Conservation (phyloP, 2,329 filamentous ascomycete genomes). For the Claviceps digitariae region DNA sequence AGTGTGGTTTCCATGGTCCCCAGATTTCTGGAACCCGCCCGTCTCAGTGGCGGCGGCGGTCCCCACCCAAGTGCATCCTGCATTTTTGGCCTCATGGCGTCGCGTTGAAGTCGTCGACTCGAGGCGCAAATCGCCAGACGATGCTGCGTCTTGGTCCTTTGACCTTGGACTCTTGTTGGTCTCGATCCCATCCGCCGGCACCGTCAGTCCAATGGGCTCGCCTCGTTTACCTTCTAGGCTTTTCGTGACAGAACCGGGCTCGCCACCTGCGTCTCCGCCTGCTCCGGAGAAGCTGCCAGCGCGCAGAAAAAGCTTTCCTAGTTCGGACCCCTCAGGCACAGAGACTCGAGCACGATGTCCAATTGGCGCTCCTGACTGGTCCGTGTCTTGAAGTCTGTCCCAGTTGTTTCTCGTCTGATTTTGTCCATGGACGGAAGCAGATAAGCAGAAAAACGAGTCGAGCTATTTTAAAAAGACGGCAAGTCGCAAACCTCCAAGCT, state of each 20-base stretch:
- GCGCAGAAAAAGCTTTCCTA: constrained; percentile 5
- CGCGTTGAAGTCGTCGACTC: not conserved
- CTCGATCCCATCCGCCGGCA: not conserved
- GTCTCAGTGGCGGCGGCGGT: not conserved
- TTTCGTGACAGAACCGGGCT: not conserved
- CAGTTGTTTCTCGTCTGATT: constrained; percentile 1
- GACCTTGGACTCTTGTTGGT: too few relatives aligned
- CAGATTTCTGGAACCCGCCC: constrained; percentile 1
- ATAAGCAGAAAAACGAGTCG: not conserved
- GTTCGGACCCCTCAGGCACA: constrained; percentile 6
- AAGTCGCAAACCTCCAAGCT: not conserved
- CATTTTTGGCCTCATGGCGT: not conserved
- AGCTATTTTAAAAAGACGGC: constrained; percentile 1
- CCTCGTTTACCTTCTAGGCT: not conserved
- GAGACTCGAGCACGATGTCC: constrained; percentile 9
- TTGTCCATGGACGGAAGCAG: not conserved
- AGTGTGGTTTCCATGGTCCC: not conserved
- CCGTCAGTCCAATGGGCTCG: not conserved
- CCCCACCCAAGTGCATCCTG: not conserved
- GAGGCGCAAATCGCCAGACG: not conserved
- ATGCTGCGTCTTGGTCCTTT: not conserved
- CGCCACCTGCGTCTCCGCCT: not conserved
- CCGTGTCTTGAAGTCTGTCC: not conserved
- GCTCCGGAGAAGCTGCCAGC: not conserved
- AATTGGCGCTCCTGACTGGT: constrained; percentile 9